phyloP scores from a whole-genome alignment of 345 rosid species.

The Rhodamnia argentea region DNA sequence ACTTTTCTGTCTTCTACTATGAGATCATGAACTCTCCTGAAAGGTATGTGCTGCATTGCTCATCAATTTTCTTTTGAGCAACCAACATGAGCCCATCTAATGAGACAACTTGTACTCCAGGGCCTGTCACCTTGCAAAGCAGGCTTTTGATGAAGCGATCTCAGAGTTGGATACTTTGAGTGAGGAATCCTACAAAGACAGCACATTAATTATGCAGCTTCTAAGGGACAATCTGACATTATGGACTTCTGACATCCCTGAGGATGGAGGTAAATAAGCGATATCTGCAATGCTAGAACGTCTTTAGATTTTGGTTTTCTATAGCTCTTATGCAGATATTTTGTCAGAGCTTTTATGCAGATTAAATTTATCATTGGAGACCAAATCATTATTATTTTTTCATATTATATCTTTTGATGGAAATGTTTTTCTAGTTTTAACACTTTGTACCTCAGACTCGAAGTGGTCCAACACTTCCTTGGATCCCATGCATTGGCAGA shows the following conservation, averaged over 20 bases:
- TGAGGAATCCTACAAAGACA: conserved; percentile 32
- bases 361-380: not conserved
- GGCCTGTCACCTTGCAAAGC: conserved; percentile 30
- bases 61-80: not conserved
- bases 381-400: not conserved
- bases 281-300: not conserved
- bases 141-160: conserved; percentile 29
- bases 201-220: conserved; percentile 33
- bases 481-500: not conserved
- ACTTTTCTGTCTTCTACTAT: conserved; percentile 30
- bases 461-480: not conserved
- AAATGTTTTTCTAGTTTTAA: not conserved
- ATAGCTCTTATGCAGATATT: not conserved
- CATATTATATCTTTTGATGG: not conserved
- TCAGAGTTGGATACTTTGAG: conserved; percentile 22
- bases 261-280: conserved; percentile 18
- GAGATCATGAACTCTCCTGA: conserved; percentile 32
- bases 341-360: not conserved
- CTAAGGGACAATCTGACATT: conserved; percentile 31
- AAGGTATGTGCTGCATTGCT: conserved; percentile 5
- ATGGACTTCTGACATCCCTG: conserved; percentile 30
- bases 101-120: conserved; percentile 2
- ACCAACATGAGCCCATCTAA: not conserved
- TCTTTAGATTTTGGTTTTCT: not conserved
- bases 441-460: not conserved